These are phyloP conservation scores for Eragrostis tef DNA, from an alignment of 202 grass and related monocot genomes.

Conservation along the genomic window DNA sequence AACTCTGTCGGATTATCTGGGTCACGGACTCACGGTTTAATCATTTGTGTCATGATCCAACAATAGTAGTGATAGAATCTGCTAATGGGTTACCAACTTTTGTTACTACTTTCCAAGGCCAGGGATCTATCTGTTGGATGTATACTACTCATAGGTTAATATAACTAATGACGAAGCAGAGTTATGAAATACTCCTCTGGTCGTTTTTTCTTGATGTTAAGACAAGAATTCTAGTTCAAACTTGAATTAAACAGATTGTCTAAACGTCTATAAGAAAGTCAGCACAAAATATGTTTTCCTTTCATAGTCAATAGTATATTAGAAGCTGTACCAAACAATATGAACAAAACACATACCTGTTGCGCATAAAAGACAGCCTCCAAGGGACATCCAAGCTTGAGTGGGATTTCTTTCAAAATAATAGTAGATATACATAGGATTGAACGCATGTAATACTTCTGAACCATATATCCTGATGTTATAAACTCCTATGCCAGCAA, in stretches of 20 bases:
- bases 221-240: no score
- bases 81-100: neutral
- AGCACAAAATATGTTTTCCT: neutral
- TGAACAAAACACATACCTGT: conserved; percentile 61
- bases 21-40: neutral
- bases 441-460: conserved; percentile 81
- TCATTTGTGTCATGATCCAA: conserved; percentile 2
- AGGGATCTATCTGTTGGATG: neutral
- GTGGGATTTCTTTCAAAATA: conserved; percentile 80
- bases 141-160: conserved; percentile 21
- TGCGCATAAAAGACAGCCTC: conserved; percentile 85
- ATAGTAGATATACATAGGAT: conserved; percentile 82
- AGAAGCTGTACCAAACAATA: conserved; percentile 24
- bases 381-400: conserved; percentile 94
- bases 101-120: neutral
- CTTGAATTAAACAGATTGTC: no score
- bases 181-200: neutral
- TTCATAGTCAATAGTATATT: conserved; percentile 24
- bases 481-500: conserved; percentile 85
- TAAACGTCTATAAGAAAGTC: no score
- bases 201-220: no score
- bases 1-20: neutral
- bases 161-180: conserved; percentile 15
- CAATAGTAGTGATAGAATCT: neutral
- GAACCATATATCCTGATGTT: conserved; percentile 80